These are phyloP conservation scores for Cutaneotrichosporon mucoides DNA, from an alignment of 1,284 basidiomycete genomes.

Conservation along the genomic window DNA sequence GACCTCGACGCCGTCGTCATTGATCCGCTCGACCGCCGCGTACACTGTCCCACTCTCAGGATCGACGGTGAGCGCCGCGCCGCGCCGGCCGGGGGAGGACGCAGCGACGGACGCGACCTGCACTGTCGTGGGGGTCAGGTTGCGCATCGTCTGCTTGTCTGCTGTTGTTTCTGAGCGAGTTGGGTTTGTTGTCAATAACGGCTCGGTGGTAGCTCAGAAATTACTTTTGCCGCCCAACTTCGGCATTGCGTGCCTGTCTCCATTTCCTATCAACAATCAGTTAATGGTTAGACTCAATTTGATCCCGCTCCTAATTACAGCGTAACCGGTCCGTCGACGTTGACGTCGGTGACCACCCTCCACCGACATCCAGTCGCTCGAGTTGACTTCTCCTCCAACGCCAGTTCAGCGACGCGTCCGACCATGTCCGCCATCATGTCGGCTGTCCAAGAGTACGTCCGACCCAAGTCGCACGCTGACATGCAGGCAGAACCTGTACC, in stretches of 20 bases:
- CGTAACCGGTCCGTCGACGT: not conserved
- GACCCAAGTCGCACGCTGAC: constrained; percentile 33
- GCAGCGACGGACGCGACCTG: constrained; percentile 11
- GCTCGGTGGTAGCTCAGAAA: not conserved
- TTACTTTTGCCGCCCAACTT: no score
- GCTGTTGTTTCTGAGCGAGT: not conserved
- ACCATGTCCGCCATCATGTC: constrained; percentile 43
- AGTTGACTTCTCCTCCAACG: no score
- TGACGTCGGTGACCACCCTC: no score
- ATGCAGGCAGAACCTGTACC: constrained; percentile 58
- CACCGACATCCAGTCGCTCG: no score
- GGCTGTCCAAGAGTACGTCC: constrained; percentile 15
- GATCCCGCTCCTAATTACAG: no score
- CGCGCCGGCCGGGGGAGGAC: not conserved
- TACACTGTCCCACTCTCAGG: constrained; percentile 63
- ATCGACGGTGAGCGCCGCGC: constrained; percentile 52
- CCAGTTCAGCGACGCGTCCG: not conserved
- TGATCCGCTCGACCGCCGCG: constrained; percentile 54
- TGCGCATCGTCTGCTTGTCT: constrained; percentile 23
- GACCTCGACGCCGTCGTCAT: constrained; percentile 58
- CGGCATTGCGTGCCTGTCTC: no score
- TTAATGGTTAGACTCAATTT: no score
- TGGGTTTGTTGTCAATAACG: not conserved
- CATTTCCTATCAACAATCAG: not conserved
- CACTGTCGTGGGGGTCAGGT: constrained; percentile 26